Evolutionary conservation across 2,329 filamentous ascomycete species (phyloP).

Genomic region (Chaetomium sp.): DNA sequence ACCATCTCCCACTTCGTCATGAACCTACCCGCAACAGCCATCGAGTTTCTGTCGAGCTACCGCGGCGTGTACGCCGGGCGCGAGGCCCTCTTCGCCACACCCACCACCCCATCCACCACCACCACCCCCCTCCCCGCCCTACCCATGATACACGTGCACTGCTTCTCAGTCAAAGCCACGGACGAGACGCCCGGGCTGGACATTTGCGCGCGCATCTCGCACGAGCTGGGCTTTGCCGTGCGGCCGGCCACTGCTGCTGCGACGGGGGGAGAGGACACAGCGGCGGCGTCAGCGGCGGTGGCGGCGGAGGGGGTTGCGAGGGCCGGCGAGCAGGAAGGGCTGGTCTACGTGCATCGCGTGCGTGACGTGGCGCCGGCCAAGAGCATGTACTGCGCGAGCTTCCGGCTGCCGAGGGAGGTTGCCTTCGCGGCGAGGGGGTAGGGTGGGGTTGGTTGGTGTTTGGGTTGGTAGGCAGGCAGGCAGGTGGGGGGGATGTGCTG

Average conservation of each 20-base stretch:
- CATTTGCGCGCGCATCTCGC: slow-evolving; percentile 67
- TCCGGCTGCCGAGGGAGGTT: slow-evolving; percentile 78
- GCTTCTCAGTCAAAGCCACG: slow-evolving; percentile 82
- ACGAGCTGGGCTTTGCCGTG: slow-evolving; percentile 61
- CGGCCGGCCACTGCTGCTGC: slow-evolving; percentile 42
- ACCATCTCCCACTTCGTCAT: slow-evolving; percentile 94
- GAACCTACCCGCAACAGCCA: slow-evolving; percentile 91
- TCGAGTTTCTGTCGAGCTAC: slow-evolving; percentile 77
- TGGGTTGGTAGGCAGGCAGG: neutral
- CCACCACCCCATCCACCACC: too few species aligned
- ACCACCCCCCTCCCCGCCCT: slow-evolving; percentile 51
- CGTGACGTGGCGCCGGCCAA: slow-evolving; percentile 91
- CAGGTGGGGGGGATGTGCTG: too few species aligned
- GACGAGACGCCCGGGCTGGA: slow-evolving; percentile 66
- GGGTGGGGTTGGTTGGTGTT: neutral
- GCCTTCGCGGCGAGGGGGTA: slow-evolving; percentile 63
- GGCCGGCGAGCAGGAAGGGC: slow-evolving; percentile 50
- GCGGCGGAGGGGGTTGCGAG: slow-evolving; percentile 36
- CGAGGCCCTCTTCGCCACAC: slow-evolving; percentile 64
- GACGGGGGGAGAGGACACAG: too few species aligned
- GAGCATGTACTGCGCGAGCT: slow-evolving; percentile 94
- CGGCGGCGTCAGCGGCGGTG: too few species aligned
- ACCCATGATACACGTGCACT: slow-evolving; percentile 90
- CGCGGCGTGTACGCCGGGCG: slow-evolving; percentile 77
- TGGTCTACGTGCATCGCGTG: slow-evolving; percentile 67